Evolutionary conservation across 371 early-diverging fungal genomes (phyloP), one percentile per base, ranked within the genome.

Genomic region (Smittium culicis): DNA sequence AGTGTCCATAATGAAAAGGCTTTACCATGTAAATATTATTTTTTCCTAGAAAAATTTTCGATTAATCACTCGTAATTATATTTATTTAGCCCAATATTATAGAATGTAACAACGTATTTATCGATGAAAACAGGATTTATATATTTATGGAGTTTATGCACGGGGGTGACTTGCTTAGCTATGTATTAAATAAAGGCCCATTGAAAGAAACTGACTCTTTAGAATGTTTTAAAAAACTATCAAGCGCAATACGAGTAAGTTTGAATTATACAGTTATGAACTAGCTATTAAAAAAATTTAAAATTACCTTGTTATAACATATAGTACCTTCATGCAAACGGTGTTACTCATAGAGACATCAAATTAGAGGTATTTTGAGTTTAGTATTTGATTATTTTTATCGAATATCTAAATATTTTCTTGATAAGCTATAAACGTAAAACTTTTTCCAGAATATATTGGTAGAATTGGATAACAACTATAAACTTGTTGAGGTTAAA

Each of bases 61-160:
- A n/a, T n/a, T n/a, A n/a, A n/a, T n/a, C n/a, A n/a, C n/a, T n/a
- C n/a, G n/a, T n/a, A n/a, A n/a, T n/a, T n/a, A n/a, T n/a, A n/a
- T n/a, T n/a, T n/a, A n/a, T n/a, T 14, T 66, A 66, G 66, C 68
- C 68, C 35, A 63, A 73, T 58, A 69, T 77, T 20, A 72, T 77
- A 3, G 71, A 75, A 29, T 68, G 74, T 14, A 67, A 71, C 54
- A 70, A 77, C 65, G 70, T 77, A 54, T 69, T 71, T 29, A 68
- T 58, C 28, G 73, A 77, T 62, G 71, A 66, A 55, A 67, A 72
- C 54, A 68, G 73, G 27, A 77, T 77, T 17, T 76, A 76, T 55
- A 77, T 77, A 27, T 76, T 77, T 54, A 77, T 77, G 77, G 76
- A 77, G 61, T 76, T 69, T 31, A 68, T 77, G 30, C 68, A 72